These are phyloP conservation scores for Ganoderma meredithae DNA, from an alignment of 1,284 basidiomycete genomes.

Conservation along the genomic window DNA sequence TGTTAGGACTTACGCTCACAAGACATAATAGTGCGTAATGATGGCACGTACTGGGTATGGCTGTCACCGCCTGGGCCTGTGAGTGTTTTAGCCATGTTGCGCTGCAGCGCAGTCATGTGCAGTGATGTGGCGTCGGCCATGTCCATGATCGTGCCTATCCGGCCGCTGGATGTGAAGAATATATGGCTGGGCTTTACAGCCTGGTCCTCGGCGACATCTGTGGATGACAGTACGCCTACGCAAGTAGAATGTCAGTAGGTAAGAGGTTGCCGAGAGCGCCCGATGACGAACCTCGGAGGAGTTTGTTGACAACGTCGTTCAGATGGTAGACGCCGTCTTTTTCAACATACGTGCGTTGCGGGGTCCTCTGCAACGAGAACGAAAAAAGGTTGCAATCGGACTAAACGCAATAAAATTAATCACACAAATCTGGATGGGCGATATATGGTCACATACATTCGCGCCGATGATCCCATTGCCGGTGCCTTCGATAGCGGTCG, in stretches of 20 bases:
- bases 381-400: constrained; percentile 81
- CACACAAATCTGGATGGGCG: background rate
- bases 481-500: constrained; percentile 64
- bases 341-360: constrained; percentile 55
- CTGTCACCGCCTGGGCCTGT: constrained; percentile 64
- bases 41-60: constrained; percentile 66
- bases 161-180: constrained; percentile 83
- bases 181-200: constrained; percentile 66
- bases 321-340: constrained; percentile 70
- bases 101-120: constrained; percentile 78
- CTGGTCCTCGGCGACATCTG: constrained; percentile 30
- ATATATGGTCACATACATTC: constrained; percentile 62
- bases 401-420: constrained; percentile 45
- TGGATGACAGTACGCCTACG: constrained; percentile 32
- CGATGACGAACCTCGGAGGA: constrained; percentile 61
- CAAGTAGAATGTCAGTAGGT: background rate
- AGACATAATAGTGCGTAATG: background rate
- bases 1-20: no score
- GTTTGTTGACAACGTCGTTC: constrained; percentile 76
- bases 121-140: constrained; percentile 63
- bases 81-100: constrained; percentile 73
- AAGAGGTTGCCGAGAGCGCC: background rate
- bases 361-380: constrained; percentile 58
- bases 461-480: constrained; percentile 73
- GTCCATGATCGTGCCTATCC: constrained; percentile 82